Percentiles rank a stretch among this genome's conserved stretches.
phyloP scores from a whole-genome alignment of 2,329 filamentous ascomycete genomes.

The Aaosphaeria arxii region DNA sequence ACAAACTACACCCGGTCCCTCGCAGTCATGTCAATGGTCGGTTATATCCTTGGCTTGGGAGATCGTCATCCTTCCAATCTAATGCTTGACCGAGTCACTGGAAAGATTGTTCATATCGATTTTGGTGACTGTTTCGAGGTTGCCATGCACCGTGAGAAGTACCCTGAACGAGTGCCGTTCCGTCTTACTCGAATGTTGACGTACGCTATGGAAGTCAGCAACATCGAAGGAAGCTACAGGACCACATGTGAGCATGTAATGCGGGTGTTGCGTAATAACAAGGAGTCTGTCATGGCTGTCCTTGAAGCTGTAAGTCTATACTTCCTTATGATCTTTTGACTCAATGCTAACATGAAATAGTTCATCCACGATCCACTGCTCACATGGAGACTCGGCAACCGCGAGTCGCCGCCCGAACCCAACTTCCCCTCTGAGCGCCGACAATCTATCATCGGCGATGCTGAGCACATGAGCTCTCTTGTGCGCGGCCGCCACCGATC shows the following conservation, averaged over 20 bases:
- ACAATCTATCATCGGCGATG: slow-evolving; percentile 55
- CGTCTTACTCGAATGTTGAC: slow-evolving; percentile 97
- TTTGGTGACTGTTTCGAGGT: slow-evolving; percentile 99
- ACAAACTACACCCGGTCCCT: slow-evolving; percentile 99
- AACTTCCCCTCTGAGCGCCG: slow-evolving; percentile 61
- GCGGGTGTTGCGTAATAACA: slow-evolving; percentile 93
- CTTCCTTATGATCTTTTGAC: slow-evolving; percentile 3
- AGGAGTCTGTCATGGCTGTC: slow-evolving; percentile 97
- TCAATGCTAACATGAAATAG: slow-evolving; percentile 42
- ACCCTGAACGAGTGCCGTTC: slow-evolving; percentile 96
- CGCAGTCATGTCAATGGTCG: slow-evolving; percentile 99
- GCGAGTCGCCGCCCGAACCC: slow-evolving; percentile 59
- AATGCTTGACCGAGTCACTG: slow-evolving; percentile 93
- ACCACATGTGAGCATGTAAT: slow-evolving; percentile 99
- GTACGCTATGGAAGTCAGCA: slow-evolving; percentile 99
- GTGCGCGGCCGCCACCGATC: slow-evolving; percentile 36
- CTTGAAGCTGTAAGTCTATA: slow-evolving; percentile 79
- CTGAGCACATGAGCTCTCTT: slow-evolving; percentile 26
- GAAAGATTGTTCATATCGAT: slow-evolving; percentile 97
- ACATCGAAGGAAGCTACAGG: slow-evolving; percentile 97
- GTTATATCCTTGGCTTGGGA: slow-evolving; percentile 94
- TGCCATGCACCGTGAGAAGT: slow-evolving; percentile 99
- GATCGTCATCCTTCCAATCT: slow-evolving; percentile 97
- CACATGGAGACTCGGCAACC: slow-evolving; percentile 80
- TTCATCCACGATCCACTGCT: slow-evolving; percentile 99